Conservation (phyloP, 2,329 filamentous ascomycete species). For the Cryphonectria naterciae region DNA sequence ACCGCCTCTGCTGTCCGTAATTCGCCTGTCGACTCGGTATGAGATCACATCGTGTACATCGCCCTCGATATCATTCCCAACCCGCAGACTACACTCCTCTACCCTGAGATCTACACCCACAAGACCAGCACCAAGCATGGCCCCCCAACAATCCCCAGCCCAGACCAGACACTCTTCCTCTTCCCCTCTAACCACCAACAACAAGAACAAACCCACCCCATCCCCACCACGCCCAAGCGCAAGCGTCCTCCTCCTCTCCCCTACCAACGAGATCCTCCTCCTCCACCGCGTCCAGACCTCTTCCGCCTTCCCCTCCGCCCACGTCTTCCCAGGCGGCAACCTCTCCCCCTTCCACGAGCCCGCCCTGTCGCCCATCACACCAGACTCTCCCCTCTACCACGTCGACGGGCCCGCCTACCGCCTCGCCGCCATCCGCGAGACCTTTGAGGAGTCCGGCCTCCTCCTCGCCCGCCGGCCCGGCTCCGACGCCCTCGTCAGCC, state of each 20-base stretch:
- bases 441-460: conserved; percentile 94
- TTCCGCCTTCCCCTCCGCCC: conserved; percentile 83
- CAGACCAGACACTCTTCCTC: neutral
- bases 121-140: neutral
- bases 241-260: conserved; percentile 84
- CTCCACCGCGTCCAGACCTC: conserved; percentile 85
- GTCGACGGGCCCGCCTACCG: conserved; percentile 74
- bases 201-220: neutral
- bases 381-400: conserved; percentile 61
- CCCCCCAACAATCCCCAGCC: neutral
- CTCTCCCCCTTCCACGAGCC: conserved; percentile 80
- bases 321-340: conserved; percentile 94
- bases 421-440: conserved; percentile 84
- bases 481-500: conserved; percentile 62
- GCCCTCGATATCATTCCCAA: neutral
- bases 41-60: neutral
- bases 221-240: conserved; percentile 23
- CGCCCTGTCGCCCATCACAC: conserved; percentile 45
- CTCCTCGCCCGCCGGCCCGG: conserved; percentile 65
- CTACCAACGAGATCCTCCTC: conserved; percentile 83
- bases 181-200: neutral
- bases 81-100: neutral
- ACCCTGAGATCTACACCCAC: neutral
- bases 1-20: neutral
- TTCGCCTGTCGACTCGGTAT: neutral